Conservation (phyloP, 2,329 filamentous ascomycete species). For the Zymoseptoria crescenta region DNA sequence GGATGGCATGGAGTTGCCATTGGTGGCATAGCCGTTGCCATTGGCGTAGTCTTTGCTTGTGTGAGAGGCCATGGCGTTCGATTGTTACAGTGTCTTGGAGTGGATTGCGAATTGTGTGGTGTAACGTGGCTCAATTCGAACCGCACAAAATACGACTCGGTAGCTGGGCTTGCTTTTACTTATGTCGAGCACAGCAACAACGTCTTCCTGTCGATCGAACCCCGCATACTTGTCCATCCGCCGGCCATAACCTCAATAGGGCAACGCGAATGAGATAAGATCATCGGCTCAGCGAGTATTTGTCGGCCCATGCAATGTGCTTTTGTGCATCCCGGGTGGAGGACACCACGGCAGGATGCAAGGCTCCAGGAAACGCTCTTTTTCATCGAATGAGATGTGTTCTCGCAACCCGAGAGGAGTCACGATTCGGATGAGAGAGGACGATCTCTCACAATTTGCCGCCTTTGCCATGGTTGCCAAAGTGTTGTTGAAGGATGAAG, state of each 20-base stretch:
- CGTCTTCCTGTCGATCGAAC: neutral
- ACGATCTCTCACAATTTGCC: too few species aligned
- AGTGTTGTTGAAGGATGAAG: too few species aligned
- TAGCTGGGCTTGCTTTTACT: too few species aligned
- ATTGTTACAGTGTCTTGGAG: neutral
- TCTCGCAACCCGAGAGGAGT: neutral
- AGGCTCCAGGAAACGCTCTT: neutral
- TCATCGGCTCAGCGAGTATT: neutral
- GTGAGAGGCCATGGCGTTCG: neutral
- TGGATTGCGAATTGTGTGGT: neutral
- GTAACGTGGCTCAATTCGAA: neutral
- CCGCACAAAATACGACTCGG: neutral
- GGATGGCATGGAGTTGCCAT: constrained; percentile 4
- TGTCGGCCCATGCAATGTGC: neutral
- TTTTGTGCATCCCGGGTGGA: neutral
- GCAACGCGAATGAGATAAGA: neutral
- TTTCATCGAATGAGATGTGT: neutral
- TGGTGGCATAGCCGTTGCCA: constrained; percentile 2
- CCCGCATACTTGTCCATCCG: neutral
- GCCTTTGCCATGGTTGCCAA: too few species aligned
- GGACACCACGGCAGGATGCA: neutral
- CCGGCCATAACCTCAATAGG: neutral
- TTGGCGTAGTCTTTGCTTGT: constrained; percentile 4
- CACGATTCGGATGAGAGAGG: too few species aligned
- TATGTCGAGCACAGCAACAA: neutral